phyloP scores from a whole-genome alignment of 1,139 yeast species.

The Scheffersomyces quercinus region DNA sequence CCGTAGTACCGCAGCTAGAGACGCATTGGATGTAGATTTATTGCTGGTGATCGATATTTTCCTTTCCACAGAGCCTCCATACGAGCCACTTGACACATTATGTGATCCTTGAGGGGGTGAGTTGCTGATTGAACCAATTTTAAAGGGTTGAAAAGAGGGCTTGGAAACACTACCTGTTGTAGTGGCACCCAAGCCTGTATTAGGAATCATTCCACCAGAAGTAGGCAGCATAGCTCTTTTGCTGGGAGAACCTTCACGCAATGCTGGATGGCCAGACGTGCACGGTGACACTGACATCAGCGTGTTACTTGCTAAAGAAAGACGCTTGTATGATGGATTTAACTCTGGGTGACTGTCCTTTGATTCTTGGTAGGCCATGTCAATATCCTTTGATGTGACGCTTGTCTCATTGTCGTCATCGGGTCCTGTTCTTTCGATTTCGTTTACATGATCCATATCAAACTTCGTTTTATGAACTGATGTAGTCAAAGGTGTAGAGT shows the following conservation, averaged over 20 bases:
- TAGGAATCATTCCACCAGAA: constrained; percentile 13
- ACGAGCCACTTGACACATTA: constrained; percentile 18
- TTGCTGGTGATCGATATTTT: constrained; percentile 47
- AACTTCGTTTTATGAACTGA: neutral
- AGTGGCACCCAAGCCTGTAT: too few species aligned
- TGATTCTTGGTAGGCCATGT: neutral
- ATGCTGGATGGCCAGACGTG: constrained; percentile 15
- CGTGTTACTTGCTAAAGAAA: constrained; percentile 14
- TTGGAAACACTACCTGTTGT: constrained; percentile 14
- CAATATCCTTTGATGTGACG: neutral
- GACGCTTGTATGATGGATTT: constrained; percentile 9
- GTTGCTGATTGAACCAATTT: constrained; percentile 59
- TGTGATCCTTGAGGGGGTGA: constrained; percentile 40
- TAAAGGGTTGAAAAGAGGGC: constrained; percentile 56
- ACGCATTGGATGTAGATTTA: constrained; percentile 55
- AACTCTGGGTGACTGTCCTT: neutral
- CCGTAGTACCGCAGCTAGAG: constrained; percentile 53
- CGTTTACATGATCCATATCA: neutral
- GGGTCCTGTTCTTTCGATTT: neutral
- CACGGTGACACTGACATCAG: constrained; percentile 34
- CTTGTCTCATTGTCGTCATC: neutral
- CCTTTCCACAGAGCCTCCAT: constrained; percentile 36
- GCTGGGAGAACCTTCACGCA: constrained; percentile 6
- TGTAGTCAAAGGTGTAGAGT: constrained; percentile 17
- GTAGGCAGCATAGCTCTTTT: constrained; percentile 13